Conservation (phyloP, 1,284 basidiomycete species). For the Cryptococcus maquisensis region DNA sequence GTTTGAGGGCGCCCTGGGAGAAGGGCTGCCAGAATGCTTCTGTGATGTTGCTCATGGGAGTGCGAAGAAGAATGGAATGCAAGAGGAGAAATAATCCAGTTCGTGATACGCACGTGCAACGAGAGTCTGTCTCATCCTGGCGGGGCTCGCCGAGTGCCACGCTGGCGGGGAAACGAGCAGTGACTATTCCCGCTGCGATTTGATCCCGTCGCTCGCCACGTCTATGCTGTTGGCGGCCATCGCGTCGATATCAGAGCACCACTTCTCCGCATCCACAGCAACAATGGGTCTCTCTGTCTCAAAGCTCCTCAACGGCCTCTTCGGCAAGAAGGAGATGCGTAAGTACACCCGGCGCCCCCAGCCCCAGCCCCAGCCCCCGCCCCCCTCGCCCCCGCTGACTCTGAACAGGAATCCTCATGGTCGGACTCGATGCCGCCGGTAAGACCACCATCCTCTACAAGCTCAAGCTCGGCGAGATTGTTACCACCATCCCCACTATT, state of each 20-base stretch:
- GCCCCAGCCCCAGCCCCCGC: background rate
- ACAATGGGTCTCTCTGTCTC: constrained; percentile 83
- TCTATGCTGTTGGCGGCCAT: background rate
- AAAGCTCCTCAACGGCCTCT: constrained; percentile 74
- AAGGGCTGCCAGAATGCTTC: constrained; percentile 46
- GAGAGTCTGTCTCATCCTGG: too few species aligned
- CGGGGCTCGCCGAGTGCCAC: too few species aligned
- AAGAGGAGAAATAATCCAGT: too few species aligned
- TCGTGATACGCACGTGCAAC: too few species aligned
- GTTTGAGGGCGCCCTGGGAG: constrained; percentile 39
- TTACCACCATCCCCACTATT: constrained; percentile 98
- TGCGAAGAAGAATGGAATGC: too few species aligned
- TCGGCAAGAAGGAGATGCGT: constrained; percentile 99
- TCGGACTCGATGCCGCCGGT: constrained; percentile 94
- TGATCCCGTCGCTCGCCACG: background rate
- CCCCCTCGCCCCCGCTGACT: background rate
- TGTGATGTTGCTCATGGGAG: constrained; percentile 24
- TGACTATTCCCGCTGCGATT: too few species aligned
- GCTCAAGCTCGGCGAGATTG: constrained; percentile 96
- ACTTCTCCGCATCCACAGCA: constrained; percentile 6
- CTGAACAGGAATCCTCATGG: constrained; percentile 59
- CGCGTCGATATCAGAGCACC: background rate
- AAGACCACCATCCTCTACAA: constrained; percentile 99
- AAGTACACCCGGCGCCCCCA: constrained; percentile 46
- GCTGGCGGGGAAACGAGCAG: background rate